Evolutionary conservation across 202 grass and related monocot genomes (phyloP).

Genomic region (Carex sylvatica): DNA sequence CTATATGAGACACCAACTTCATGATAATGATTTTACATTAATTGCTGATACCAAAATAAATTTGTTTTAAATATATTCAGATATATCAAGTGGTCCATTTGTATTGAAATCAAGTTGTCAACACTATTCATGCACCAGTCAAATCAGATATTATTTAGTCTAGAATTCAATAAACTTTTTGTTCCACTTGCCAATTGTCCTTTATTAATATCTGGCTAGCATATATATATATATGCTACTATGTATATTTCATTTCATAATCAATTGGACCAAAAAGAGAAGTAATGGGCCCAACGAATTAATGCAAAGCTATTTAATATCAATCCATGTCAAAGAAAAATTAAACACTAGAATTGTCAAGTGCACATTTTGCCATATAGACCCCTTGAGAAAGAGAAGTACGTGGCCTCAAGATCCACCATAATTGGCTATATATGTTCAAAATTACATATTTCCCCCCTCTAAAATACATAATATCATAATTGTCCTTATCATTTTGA

Average conservation of each 20-base stretch:
- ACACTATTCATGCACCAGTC: not conserved
- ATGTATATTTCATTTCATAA: not conserved
- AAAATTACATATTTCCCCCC: not conserved
- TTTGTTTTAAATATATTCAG: not conserved
- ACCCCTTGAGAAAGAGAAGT: not conserved
- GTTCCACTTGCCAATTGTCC: not conserved
- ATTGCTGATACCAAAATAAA: not conserved
- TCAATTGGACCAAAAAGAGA: not conserved
- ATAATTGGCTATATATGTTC: not conserved
- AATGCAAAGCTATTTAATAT: not conserved
- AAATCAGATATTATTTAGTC: not conserved
- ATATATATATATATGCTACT: not conserved
- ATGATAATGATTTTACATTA: not conserved
- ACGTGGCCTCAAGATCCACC: not conserved
- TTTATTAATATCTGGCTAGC: not conserved
- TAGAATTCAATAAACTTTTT: not conserved
- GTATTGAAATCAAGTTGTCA: constrained; percentile 6
- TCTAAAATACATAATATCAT: no score
- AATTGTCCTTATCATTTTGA: no score
- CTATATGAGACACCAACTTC: not conserved
- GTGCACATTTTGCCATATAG: no score
- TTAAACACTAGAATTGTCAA: not conserved
- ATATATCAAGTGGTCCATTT: constrained; percentile 6
- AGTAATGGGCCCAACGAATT: not conserved
- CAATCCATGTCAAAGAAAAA: not conserved